Base-by-base conservation (phyloP, 2,329 filamentous ascomycete genomes). In the Ophiostoma triangulosporum region DNA sequence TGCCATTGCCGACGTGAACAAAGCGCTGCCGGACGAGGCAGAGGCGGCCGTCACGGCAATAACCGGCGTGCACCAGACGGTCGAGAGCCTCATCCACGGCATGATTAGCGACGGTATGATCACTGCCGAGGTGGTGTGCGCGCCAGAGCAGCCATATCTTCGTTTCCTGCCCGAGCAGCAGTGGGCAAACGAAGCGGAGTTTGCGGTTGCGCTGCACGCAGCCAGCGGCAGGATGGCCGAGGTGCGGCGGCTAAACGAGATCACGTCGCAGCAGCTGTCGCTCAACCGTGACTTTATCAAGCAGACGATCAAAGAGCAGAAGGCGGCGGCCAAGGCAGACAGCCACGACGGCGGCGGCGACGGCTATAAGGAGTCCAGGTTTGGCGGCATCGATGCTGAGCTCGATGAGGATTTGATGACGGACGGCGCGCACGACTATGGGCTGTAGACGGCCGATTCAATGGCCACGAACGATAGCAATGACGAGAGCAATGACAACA, bases 41-140 rank as follows among this genome's bases (percentile, higher is more conserved):
- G 15, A 50, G 6, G 14, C 48, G 5, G 35, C 27, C 3, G 8
- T 15, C 3, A 4, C 17, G 12, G 49, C 40, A n/a, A 22, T 27
- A 1, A 76, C 73, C 15, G 61, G 63, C 31, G 59, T 20, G 24
- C 5, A 11, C 6, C 36, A 14, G 9, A 31, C 14, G 32, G 65
- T 74, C 3, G 68, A 73, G 58, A 57, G 58, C 11, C 66, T 83
- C 4, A 62, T 83, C 24, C 67, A 69, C 54, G 64, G 66, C 53
- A 83, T 84, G 79, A 77, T 83, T 29, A 66, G 65, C 31, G 69
- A 70, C 5, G 73, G 72, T 11, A 74, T 78, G 66, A 64, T 84
- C 22, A 64, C 68, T 26, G 80, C 77, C 2, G 68, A 68, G 15
- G 63, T 83, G n/a, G 71, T 75, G 69, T 55, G 69, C 8, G 22